Conservation (phyloP, 148 eudicot species). For the Cornus florida region DNA sequence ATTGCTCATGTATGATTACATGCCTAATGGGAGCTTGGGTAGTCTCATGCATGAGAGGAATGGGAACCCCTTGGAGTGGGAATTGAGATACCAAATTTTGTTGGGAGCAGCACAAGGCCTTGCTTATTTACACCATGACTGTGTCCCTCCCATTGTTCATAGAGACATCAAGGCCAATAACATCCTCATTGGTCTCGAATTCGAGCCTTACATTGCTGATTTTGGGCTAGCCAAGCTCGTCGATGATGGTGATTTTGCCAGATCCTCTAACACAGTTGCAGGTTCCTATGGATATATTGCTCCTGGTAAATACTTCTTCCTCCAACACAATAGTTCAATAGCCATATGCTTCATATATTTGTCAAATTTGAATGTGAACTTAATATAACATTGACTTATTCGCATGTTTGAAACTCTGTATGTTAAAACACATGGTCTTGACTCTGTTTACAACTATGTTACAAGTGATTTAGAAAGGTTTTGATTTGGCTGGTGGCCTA, state of each 20-base stretch:
- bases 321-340: background rate
- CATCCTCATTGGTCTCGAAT: constrained; percentile 82
- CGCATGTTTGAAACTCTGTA: background rate
- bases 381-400: background rate
- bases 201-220: constrained; percentile 92
- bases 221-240: constrained; percentile 87
- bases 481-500: background rate
- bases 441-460: no score
- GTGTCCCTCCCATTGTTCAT: constrained; percentile 86
- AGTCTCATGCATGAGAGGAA: constrained; percentile 72
- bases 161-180: constrained; percentile 91
- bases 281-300: constrained; percentile 95
- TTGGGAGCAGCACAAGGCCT: constrained; percentile 83
- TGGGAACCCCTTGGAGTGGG: constrained; percentile 79
- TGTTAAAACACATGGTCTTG: background rate
- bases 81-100: constrained; percentile 65
- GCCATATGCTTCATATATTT: background rate
- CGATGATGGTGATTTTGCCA: constrained; percentile 61
- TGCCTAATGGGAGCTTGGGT: constrained; percentile 95
- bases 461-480: background rate
- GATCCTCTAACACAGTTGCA: constrained; percentile 72
- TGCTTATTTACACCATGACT: constrained; percentile 88
- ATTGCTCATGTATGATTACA: constrained; percentile 87
- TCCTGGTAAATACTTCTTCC: constrained; percentile 54
- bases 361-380: background rate